Percentiles rank a stretch among this genome's conserved stretches.
These are phyloP conservation scores for Euphorbia pulcherrima DNA, from an alignment of 345 rosid species.

Conservation along the genomic window DNA sequence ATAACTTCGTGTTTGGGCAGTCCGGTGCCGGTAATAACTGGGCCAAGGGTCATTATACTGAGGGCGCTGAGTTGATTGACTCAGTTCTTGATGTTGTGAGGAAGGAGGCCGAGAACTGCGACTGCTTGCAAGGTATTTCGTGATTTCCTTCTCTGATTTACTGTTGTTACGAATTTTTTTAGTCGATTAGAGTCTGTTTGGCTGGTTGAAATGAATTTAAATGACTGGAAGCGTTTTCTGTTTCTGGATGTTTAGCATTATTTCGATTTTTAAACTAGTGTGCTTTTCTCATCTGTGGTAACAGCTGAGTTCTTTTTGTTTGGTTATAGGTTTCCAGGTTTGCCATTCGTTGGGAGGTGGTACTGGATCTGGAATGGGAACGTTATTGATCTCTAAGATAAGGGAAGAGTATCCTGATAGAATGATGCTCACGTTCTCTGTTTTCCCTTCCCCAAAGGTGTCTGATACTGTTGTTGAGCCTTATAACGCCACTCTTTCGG, in stretches of 20 bases:
- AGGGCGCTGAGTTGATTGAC: slow-evolving; percentile 79
- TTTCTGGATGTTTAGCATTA: too few relatives aligned
- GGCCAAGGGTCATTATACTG: slow-evolving; percentile 86
- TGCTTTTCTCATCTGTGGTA: background rate
- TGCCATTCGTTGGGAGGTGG: slow-evolving; percentile 84
- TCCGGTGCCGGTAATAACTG: slow-evolving; percentile 83
- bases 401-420: slow-evolving; percentile 77
- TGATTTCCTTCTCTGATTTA: background rate
- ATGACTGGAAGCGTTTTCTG: background rate
- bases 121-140: slow-evolving; percentile 58
- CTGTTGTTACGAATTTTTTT: too few relatives aligned
- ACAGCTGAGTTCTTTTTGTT: background rate
- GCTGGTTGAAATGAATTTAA: background rate
- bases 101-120: slow-evolving; percentile 76
- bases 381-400: slow-evolving; percentile 65
- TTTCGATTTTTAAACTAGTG: background rate
- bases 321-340: slow-evolving; percentile 63
- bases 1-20: slow-evolving; percentile 72
- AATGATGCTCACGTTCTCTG: slow-evolving; percentile 85
- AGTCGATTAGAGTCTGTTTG: background rate
- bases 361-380: slow-evolving; percentile 83
- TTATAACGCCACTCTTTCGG: slow-evolving; percentile 73
- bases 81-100: slow-evolving; percentile 71
- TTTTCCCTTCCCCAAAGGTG: slow-evolving; percentile 81
- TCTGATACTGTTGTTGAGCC: slow-evolving; percentile 83